Conservation (phyloP, 345 rosid genomes). For the Moringa oleifera region DNA sequence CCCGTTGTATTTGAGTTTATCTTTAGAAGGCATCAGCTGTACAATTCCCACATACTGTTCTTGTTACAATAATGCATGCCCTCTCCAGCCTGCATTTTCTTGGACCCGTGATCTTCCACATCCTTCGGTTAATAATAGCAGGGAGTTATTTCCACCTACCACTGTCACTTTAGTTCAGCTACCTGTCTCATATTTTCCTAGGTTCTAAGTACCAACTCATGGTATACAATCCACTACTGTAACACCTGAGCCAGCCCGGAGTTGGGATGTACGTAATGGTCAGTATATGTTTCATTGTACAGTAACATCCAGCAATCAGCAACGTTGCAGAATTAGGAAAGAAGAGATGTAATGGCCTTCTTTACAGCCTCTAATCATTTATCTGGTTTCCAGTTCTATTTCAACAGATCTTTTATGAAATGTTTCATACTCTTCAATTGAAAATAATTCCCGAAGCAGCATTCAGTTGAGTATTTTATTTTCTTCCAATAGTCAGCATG, state of each 20-base stretch:
- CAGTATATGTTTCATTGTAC: slow-evolving; percentile 88
- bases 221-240: slow-evolving; percentile 92
- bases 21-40: too few species aligned
- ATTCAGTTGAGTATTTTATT: slow-evolving; percentile 88
- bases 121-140: slow-evolving; percentile 93
- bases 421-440: slow-evolving; percentile 98
- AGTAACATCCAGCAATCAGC: slow-evolving; percentile 86
- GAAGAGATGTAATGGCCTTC: slow-evolving; percentile 74
- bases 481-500: slow-evolving; percentile 98
- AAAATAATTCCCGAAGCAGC: slow-evolving; percentile 94
- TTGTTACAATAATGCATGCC: too few species aligned
- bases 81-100: too few species aligned
- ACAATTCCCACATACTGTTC: too few species aligned
- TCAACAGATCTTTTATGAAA: slow-evolving; percentile 92
- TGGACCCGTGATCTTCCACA: slow-evolving; percentile 93
- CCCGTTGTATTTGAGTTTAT: too few species aligned
- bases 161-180: slow-evolving; percentile 92
- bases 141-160: slow-evolving; percentile 97
- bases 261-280: slow-evolving; percentile 91
- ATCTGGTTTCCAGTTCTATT: slow-evolving; percentile 65
- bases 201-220: slow-evolving; percentile 84
- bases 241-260: slow-evolving; percentile 90
- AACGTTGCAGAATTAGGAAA: slow-evolving; percentile 85
- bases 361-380: slow-evolving; percentile 63
- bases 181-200: slow-evolving; percentile 95